phyloP scores from a whole-genome alignment of 2,329 filamentous ascomycete genomes.

The Talaromyces sp. region DNA sequence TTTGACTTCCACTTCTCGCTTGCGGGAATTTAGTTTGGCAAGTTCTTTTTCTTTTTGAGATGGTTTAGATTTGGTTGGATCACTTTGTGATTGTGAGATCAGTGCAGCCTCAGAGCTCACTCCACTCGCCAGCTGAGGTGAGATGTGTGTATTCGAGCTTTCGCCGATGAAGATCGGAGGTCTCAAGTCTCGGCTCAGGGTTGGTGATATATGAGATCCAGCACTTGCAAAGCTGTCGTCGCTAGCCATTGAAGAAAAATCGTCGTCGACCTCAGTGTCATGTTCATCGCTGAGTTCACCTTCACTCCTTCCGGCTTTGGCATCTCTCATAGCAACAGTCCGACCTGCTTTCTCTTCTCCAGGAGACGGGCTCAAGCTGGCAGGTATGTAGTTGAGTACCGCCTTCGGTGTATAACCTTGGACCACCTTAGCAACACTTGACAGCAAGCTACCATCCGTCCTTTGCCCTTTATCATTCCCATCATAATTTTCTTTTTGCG shows the following conservation, averaged over 20 bases:
- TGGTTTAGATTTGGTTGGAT: slow-evolving; percentile 27
- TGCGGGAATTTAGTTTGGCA: slow-evolving; percentile 40
- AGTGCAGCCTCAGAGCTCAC: slow-evolving; percentile 3
- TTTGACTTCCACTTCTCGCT: slow-evolving; percentile 38
- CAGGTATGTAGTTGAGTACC: slow-evolving; percentile 49
- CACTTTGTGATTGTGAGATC: background rate
- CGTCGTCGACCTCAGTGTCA: slow-evolving; percentile 17
- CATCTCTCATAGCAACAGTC: background rate
- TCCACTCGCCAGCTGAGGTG: background rate
- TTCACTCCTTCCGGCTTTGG: background rate
- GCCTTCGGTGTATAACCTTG: slow-evolving; percentile 51
- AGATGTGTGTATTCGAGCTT: background rate
- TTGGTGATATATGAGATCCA: slow-evolving; percentile 23
- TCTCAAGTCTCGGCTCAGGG: background rate
- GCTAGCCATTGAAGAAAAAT: slow-evolving; percentile 25
- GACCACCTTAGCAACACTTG: slow-evolving; percentile 35
- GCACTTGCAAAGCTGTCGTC: slow-evolving; percentile 29
- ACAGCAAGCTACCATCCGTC: slow-evolving; percentile 28
- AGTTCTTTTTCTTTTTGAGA: slow-evolving; percentile 43
- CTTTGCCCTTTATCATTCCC: slow-evolving; percentile 23
- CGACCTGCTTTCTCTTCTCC: background rate
- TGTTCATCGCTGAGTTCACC: background rate
- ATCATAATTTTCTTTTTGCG: background rate
- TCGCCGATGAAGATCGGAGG: background rate
- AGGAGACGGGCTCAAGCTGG: slow-evolving; percentile 23